phyloP scores from a whole-genome alignment of 768 basidiomycete genomes.

The Suillus subluteus region DNA sequence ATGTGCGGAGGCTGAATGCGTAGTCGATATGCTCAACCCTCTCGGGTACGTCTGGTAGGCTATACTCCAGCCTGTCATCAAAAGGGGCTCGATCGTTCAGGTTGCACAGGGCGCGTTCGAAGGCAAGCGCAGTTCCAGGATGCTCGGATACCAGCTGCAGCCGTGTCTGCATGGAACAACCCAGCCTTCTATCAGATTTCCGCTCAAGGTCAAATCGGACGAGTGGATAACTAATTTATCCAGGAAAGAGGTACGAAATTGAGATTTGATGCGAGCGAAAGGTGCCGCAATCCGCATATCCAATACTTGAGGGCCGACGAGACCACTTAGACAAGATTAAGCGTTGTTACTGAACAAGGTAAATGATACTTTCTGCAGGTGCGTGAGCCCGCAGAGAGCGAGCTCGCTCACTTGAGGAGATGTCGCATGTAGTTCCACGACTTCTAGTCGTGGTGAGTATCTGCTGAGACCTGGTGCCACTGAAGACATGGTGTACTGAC shows the following conservation, averaged over 20 bases:
- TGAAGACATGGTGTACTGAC: background rate
- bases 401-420: background rate
- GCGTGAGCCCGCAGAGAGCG: background rate
- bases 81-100: background rate
- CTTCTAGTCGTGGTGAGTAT: background rate
- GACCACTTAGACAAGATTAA: background rate
- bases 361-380: background rate
- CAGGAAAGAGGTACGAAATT: background rate
- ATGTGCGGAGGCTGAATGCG: background rate
- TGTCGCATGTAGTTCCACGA: background rate
- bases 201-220: background rate
- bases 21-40: background rate
- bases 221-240: background rate
- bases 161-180: background rate
- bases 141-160: background rate
- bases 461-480: background rate
- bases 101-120: background rate
- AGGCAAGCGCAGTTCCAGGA: background rate
- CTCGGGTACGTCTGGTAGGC: background rate
- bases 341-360: background rate
- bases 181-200: background rate
- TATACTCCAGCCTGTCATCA: background rate
- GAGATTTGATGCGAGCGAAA: background rate
- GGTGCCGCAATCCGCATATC: background rate
- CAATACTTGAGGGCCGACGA: background rate